Base-by-base conservation (phyloP, 2,329 filamentous ascomycete genomes). In the Leptographium procerum region DNA sequence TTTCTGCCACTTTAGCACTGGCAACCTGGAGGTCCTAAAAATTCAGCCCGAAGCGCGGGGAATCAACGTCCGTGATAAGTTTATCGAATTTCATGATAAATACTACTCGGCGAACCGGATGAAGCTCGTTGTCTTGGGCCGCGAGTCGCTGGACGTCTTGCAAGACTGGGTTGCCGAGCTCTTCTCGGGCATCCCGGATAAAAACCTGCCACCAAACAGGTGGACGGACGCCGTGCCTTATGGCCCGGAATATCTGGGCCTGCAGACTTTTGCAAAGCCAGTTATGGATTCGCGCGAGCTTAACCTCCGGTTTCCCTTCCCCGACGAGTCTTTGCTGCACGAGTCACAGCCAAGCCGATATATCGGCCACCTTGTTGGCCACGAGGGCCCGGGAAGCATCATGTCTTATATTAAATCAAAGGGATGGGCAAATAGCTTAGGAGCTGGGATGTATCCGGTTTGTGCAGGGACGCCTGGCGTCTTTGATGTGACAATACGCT, bases 81-180 rank as follows among this genome's bases (percentile, higher is more conserved):
- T 96, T 68, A 95, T 96, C 64, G 86, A 91, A 63, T 96, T 96
- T 67, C 89, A 96, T 69, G 82, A 85, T 62, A 87, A 85, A 67
- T 86, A 95, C 68, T 96, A 96, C 72, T 96, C 91, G 1, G 89
- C 91, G 60, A 96, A 96, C 68, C 81, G 85, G 45, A 96, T 96
- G 89, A 96, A 95, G 77, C 77, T 96, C 55, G 90, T 91, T 43
- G 84, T 96, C 5, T 73, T 96, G 26, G 91, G 91, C 1, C 82
- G 87, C 55, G 91, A 96, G 70, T 78, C 84, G 7, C 76, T 96
- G 60, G 89, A 96, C 65, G 82, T 90, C 22, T 75, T 96, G 58
- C 87, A 96, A 70, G 76, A 80, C 57, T 96, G 91, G 91, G 88
- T 89, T 0, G 80, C 83, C 3, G 88, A 96, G 65, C 77, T 95